These are phyloP conservation scores for Aspergillus alliaceus DNA, from an alignment of 2,329 filamentous ascomycete genomes.

Conservation along the genomic window DNA sequence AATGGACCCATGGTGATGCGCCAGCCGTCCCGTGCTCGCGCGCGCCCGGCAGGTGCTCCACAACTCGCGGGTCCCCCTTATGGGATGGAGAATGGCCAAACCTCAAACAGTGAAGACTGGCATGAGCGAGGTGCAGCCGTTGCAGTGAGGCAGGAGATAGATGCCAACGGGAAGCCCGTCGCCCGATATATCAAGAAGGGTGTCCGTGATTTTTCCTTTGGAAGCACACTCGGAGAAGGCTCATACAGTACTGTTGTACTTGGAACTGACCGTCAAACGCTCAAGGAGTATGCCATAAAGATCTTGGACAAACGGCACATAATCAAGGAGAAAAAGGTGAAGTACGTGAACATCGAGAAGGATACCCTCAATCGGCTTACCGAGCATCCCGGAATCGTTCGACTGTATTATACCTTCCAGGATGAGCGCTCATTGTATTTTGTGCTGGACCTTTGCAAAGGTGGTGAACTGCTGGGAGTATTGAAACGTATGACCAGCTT, in stretches of 20 bases:
- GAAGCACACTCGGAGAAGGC: slow-evolving; percentile 85
- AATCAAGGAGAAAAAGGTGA: slow-evolving; percentile 99
- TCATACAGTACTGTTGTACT: slow-evolving; percentile 96
- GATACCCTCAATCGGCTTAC: slow-evolving; percentile 95
- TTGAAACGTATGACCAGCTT: slow-evolving; percentile 94
- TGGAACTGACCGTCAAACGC: slow-evolving; percentile 87
- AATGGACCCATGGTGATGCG: slow-evolving; percentile 70
- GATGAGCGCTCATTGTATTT: slow-evolving; percentile 96
- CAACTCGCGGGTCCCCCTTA: slow-evolving; percentile 50
- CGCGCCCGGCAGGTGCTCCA: slow-evolving; percentile 42
- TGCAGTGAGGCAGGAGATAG: slow-evolving; percentile 76
- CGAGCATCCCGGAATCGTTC: slow-evolving; percentile 93
- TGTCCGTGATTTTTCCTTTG: slow-evolving; percentile 94
- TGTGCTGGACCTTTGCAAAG: slow-evolving; percentile 88
- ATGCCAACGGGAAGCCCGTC: slow-evolving; percentile 78
- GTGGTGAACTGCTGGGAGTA: slow-evolving; percentile 87
- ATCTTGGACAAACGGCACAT: slow-evolving; percentile 98
- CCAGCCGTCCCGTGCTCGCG: slow-evolving; percentile 72
- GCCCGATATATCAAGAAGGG: slow-evolving; percentile 91
- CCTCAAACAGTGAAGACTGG: slow-evolving; percentile 83
- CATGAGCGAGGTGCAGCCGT: slow-evolving; percentile 92
- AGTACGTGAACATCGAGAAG: slow-evolving; percentile 99
- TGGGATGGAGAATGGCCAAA: slow-evolving; percentile 57
- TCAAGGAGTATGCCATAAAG: slow-evolving; percentile 97
- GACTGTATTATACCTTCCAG: slow-evolving; percentile 97